Conservation (phyloP, 768 basidiomycete genomes). For the Dacryopinax primogenitus region DNA sequence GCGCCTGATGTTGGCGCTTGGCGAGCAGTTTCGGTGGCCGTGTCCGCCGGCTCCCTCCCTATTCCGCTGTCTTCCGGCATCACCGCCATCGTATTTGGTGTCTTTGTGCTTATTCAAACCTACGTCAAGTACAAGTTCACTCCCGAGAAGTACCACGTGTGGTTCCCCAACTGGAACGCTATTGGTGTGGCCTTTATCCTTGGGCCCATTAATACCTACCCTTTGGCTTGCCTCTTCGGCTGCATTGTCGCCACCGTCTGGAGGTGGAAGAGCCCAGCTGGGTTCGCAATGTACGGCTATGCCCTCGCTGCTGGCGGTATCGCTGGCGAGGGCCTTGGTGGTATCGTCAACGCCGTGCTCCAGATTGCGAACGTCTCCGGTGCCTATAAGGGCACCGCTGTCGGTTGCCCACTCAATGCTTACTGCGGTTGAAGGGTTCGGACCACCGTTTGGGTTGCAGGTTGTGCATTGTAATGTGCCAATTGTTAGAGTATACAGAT, state of each 20-base stretch:
- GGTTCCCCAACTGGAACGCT: constrained; percentile 43
- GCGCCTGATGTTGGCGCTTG: constrained; percentile 46
- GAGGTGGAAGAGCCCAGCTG: constrained; percentile 33
- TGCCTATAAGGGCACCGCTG: constrained; percentile 21
- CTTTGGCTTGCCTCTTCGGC: constrained; percentile 29
- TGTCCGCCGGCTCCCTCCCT: constrained; percentile 38
- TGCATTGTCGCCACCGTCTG: constrained; percentile 39
- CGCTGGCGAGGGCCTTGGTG: constrained; percentile 49
- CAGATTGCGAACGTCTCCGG: constrained; percentile 36
- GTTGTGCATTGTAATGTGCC: constrained; percentile 2
- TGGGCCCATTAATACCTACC: not conserved
- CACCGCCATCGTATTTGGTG: constrained; percentile 42
- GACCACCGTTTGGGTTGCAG: not conserved
- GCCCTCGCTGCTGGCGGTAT: constrained; percentile 42
- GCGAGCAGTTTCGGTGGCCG: constrained; percentile 44
- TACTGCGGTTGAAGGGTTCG: constrained; percentile 22
- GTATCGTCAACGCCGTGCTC: constrained; percentile 46
- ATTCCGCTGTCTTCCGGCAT: constrained; percentile 45
- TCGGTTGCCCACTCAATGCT: constrained; percentile 24
- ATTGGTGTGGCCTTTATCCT: constrained; percentile 18
- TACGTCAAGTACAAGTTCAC: constrained; percentile 36
- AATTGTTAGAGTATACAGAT: constrained; percentile 4
- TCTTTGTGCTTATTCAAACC: constrained; percentile 36
- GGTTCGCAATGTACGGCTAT: constrained; percentile 48
- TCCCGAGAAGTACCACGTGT: constrained; percentile 39